Base-by-base conservation (phyloP, 2,329 filamentous ascomycete genomes). In the Ophiostoma ulmi region DNA sequence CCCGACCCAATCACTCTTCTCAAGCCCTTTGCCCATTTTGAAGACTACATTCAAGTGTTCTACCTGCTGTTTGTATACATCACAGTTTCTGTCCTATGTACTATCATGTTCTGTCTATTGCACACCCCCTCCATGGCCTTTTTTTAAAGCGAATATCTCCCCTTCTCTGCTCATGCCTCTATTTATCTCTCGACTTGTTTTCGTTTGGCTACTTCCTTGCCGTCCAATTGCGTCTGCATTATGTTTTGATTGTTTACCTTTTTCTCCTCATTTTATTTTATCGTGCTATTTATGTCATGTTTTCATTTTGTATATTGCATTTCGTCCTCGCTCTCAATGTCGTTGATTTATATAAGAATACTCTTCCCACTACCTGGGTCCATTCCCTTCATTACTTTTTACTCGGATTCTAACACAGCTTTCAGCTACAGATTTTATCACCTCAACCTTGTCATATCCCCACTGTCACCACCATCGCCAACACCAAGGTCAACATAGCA, bases 341-440 rank as follows among this genome's bases (percentile, higher is more conserved):
- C 38, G 35, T 65, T 65, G 35, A 38, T 65, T 65, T 63, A 35
- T 63, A 63, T 63, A 63, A 63, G 58, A 63, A 31, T 17, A 35
- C 26, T 36, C 26, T 17, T 63, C 58, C 58, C 58, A 35, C 58
- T 63, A 10, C 14, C 52, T 5, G n/a, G 10, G 26, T 63, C 22
- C 14, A 35, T 35, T 35, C 22, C 14, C 13, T 17, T 20, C 1
- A 7, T 14, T 35, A 35, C 58, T 36, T 35, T 35, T 26, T 14
- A 61, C 10, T 52, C 22, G 14, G 35, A 7, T 63, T 63, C 58
- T 63, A 63, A 63, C 58, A 7, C 17, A 5, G 13, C 13, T 58
- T 13, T 5, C 26, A 31, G 13, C 17, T 63, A 63, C 58, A 63
- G 58, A 63, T 35, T 11, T 17, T 17, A 48, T 20, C 17, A 63